Evolutionary conservation across 495 filamentous ascomycete species (phyloP), one percentile per base, ranked within the genome.

Genomic region (Trichoderma erinaceum): DNA sequence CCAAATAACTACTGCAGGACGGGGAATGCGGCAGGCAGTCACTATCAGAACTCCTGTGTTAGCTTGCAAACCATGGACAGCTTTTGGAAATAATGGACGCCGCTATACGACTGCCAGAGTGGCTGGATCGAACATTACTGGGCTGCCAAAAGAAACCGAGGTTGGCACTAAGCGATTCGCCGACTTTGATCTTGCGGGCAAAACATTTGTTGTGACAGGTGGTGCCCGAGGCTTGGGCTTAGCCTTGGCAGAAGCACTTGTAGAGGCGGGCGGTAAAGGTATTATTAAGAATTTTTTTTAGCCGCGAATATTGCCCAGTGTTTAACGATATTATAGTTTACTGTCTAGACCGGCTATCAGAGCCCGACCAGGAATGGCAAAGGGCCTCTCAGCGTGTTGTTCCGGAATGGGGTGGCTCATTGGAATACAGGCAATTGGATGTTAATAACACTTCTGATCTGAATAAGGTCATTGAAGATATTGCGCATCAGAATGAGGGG

Each of bases 261-360:
- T 87, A 61, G 88, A 91, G 71, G 87, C 89, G 16, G 88, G 89
- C 12, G 88, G 85, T 1, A 85, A 84, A 72, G 86, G 87, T 29
- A 23, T 13, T 12, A 13, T 27, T 29, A 50, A 63, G 43, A 27
- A 27, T 0, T 4, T 27, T 27, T 52, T 0, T 10, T 70, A 15
- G 6, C 63, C n/a, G n/a, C n/a, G n/a, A 18, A n/a, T n/a, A 7
- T 6, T 18, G 15, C 12, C 4, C 5, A 13, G 15, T n/a, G 15
- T 2, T 12, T 48, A 16, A 48, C 32, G 1, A 46, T 65, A 41
- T 29, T 16, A 67, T 66, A 88, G 88, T 91, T 15, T 85, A 89
- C 75, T 86, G 83, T 68, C 78, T 91, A 15, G 89, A 91, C 76
- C 82, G 84, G 5, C 79, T 83, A 43, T 71, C 78, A 10, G 73